Conservation (phyloP, 441 rosid species). For the Isatis lusitanica region DNA sequence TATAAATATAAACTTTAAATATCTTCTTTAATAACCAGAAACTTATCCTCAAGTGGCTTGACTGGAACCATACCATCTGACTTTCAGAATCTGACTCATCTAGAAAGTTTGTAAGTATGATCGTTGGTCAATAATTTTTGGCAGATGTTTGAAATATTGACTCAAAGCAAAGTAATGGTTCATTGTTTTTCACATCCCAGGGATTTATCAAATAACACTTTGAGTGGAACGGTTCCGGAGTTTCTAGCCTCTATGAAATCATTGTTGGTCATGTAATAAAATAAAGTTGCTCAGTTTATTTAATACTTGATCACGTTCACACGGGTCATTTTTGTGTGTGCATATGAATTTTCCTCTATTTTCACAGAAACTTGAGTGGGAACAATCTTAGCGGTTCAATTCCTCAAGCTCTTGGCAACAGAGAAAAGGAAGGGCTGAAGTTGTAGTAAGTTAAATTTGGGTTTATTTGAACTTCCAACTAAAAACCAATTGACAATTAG, state of each 20-base stretch:
- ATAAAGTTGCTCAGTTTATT: neutral
- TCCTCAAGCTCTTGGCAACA: constrained; percentile 19
- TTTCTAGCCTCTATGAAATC: constrained; percentile 31
- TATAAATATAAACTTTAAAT: neutral
- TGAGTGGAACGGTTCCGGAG: constrained; percentile 24
- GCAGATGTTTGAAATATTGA: neutral
- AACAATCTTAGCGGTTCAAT: constrained; percentile 22
- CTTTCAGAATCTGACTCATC: constrained; percentile 17
- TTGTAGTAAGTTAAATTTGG: constrained; percentile 29
- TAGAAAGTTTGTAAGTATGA: constrained; percentile 25
- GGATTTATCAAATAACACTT: constrained; percentile 32
- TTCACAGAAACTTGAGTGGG: constrained; percentile 21
- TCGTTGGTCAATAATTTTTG: neutral
- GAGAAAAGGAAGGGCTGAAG: constrained; percentile 23
- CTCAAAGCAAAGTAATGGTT: neutral
- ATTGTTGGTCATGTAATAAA: constrained; percentile 31
- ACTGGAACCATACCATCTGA: constrained; percentile 10
- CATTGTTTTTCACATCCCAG: constrained; percentile 7
- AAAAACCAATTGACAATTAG: too few species aligned
- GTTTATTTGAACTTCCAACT: too few species aligned
- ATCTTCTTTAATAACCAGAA: constrained; percentile 19
- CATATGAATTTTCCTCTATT: neutral
- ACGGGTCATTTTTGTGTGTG: neutral
- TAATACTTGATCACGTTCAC: neutral
- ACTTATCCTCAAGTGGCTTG: constrained; percentile 27